A percentile compares a stretch with the other conserved stretches of the same genome.
Conservation (phyloP, 179 eudicot species). For the Gypsophila paniculata region DNA sequence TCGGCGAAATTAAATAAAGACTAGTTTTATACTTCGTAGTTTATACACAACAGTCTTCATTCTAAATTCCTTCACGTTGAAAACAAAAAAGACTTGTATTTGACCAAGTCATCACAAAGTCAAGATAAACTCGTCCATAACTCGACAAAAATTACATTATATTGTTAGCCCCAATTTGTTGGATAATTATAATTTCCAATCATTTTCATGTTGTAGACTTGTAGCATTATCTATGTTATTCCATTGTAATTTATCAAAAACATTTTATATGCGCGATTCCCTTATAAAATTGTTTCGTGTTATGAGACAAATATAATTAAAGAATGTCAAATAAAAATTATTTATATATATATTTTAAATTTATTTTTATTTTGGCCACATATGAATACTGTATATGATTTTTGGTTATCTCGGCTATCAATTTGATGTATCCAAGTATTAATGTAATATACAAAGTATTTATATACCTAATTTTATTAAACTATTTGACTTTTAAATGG, state of each 20-base stretch:
- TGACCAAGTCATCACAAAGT: neutral
- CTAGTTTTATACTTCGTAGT: neutral
- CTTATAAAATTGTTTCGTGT: too few species aligned
- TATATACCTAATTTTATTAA: too few species aligned
- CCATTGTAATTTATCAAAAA: neutral
- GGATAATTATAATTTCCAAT: neutral
- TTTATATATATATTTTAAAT: too few species aligned
- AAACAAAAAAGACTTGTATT: constrained; percentile 1
- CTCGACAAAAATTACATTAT: neutral
- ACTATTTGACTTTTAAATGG: too few species aligned
- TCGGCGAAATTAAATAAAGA: neutral
- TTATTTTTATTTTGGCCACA: too few species aligned
- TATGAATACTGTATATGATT: too few species aligned
- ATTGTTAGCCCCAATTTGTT: neutral
- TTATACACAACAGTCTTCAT: neutral
- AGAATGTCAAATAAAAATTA: too few species aligned
- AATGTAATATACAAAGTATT: too few species aligned
- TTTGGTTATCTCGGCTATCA: too few species aligned
- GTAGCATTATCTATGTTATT: neutral
- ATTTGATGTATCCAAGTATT: too few species aligned
- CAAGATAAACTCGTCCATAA: neutral
- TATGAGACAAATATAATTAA: too few species aligned
- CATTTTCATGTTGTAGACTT: constrained; percentile 1
- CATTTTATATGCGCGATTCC: too few species aligned
- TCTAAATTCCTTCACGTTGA: constrained; percentile 2